Evolutionary conservation across 2,329 filamentous ascomycete species (phyloP), one percentile per base, ranked within the genome.

Genomic region (Botrytis galanthina): DNA sequence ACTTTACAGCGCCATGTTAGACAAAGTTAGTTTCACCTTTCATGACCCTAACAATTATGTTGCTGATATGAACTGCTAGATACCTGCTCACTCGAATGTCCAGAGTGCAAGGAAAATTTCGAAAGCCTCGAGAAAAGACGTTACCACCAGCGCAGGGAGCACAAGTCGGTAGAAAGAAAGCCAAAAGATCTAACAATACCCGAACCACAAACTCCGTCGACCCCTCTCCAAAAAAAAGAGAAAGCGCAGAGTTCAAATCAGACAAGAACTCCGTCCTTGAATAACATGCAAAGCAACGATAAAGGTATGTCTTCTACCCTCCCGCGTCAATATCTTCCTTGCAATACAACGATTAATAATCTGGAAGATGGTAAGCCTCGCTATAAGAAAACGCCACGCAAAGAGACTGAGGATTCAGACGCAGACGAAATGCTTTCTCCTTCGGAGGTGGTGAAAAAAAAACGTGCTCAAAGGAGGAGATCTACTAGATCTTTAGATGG

Each of bases 361-460:
- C 20, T 26, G 26, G 18, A 42, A 70, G 51, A 35, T 37, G 68
- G 68, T 18, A 44, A 46, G 18, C 39, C n/a, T 46, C 54, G 51
- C 18, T 70, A 70, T 22, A 70, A 70, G 32, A 70, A 70, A 61
- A 20, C 39, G 0, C 39, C 54, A 12, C n/a, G 37, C 22, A 70
- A 10, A 35, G 29, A 61, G 42, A 10, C 22, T 1, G 54, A 70
- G 16, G 54, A 46, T 32, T 70, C 68, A 35, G 68, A 70, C 10
- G 68, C 54, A 20, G 39, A 70, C 3, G 54, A 61, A 14, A 60
- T 61, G 39, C 35, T 68, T 37, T 61, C 68, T 12, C 54, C 54
- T 20, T 61, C 67, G 12, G 54, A 61, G 20, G 9, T 46, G 12
- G 37, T 44, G 37, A 61, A 37, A 44, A 22, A 10, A 35, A 44